Base-by-base conservation (phyloP, 805 yeast genomes). In the Suhomyces canberraensis region DNA sequence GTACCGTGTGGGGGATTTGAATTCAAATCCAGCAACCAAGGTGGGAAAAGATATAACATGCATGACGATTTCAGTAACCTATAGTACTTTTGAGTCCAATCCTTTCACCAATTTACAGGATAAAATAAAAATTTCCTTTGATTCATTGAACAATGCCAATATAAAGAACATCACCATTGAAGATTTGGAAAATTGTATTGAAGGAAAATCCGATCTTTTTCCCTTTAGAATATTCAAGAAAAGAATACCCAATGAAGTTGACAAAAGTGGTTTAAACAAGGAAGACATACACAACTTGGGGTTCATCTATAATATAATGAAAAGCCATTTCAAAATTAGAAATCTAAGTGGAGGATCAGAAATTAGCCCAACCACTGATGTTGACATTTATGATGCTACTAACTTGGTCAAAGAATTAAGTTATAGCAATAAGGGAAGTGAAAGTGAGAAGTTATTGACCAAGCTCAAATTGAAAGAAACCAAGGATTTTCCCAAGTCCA, bases 1-100 rank as follows among this genome's bases (percentile, higher is more conserved):
- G 37, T 33, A 36, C 11, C 31, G 35, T 14, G 51, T 45, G 2
- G 49, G 50, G 6, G 58, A 51, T 21, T 33, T 43, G 28, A 14
- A 9, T 37, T 25, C 4, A 11, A 33, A 11, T 25, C 26, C 35
- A 26, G 7, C 24, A 11, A 7, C 13, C 28, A 8, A 18, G 14
- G 18, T 14, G 11, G 19, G 16, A 6, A 20, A 8, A 14, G 19
- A 42, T 3, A 17, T 37, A 11, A 55, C 67, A 0, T 66, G 71
- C 36, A 46, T 68, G 48, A 64, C 73, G 1, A 24, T 66, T 13
- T 54, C 68, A 0, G 64, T 61, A 33, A 52, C 51, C n/a, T 68
- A 49, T 43, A 58, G 57, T 35, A 52, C 66, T 1, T 55, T 50
- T 37, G 64, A 60, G n/a, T 39, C 54, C 5, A 56, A 64, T 33